These are phyloP conservation scores for Syncephalastrum monosporum DNA, from an alignment of 371 early-diverging fungal species.

Conservation along the genomic window DNA sequence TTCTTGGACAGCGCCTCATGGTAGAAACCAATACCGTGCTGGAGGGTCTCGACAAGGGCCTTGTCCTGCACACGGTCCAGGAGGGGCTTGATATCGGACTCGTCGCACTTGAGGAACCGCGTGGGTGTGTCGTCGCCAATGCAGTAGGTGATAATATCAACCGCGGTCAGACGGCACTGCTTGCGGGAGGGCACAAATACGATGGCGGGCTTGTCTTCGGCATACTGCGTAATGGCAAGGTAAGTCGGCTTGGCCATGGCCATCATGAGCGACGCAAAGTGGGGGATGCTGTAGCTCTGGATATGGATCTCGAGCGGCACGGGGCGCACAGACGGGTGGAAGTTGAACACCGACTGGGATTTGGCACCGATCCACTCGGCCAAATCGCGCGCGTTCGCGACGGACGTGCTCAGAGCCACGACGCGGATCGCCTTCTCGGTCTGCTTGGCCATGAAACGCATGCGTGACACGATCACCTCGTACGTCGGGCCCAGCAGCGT, in stretches of 20 bases:
- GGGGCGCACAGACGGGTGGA: constrained; percentile 91
- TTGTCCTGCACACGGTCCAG: constrained; percentile 72
- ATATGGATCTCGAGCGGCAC: constrained; percentile 93
- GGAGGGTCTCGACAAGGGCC: constrained; percentile 68
- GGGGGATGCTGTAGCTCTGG: constrained; percentile 86
- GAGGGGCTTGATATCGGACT: constrained; percentile 63
- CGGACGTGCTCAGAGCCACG: constrained; percentile 83
- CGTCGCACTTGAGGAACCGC: constrained; percentile 71
- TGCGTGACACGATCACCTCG: constrained; percentile 90
- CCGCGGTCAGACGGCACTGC: constrained; percentile 87
- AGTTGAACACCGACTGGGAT: constrained; percentile 81
- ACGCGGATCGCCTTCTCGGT: constrained; percentile 83
- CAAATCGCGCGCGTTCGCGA: constrained; percentile 94
- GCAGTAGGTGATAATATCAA: constrained; percentile 77
- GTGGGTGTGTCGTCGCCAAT: constrained; percentile 70
- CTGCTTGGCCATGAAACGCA: constrained; percentile 90
- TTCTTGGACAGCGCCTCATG: constrained; percentile 81
- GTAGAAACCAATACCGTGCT: constrained; percentile 87
- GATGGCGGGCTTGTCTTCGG: constrained; percentile 66
- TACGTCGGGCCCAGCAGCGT: constrained; percentile 77
- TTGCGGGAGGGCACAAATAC: constrained; percentile 93
- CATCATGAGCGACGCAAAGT: constrained; percentile 92
- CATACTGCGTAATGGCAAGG: constrained; percentile 70
- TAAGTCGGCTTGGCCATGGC: constrained; percentile 93
- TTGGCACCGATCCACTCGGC: constrained; percentile 96